A percentile compares a stretch with the other conserved stretches of the same genome.
phyloP scores from a whole-genome alignment of 2,329 filamentous ascomycete species.

The Fusarium xyrophilum region DNA sequence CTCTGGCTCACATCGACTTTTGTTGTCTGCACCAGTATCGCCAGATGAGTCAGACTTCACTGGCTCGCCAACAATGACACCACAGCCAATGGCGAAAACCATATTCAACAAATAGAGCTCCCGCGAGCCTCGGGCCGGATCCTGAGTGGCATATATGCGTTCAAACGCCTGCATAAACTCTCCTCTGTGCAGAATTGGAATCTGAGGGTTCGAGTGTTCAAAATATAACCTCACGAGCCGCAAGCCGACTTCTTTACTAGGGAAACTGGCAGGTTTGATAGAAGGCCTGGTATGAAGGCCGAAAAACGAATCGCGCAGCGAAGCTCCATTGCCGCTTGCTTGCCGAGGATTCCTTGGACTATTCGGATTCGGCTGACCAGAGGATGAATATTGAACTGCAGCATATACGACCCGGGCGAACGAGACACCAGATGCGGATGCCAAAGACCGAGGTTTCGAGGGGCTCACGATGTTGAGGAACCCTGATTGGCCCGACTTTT shows the following conservation, averaged over 20 bases:
- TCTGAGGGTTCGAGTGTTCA: slow-evolving; percentile 94
- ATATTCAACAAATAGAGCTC: slow-evolving; percentile 97
- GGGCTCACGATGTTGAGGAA: slow-evolving; percentile 80
- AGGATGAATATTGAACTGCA: slow-evolving; percentile 78
- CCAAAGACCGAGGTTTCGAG: slow-evolving; percentile 80
- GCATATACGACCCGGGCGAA: slow-evolving; percentile 95
- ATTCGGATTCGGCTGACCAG: slow-evolving; percentile 61
- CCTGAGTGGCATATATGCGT: slow-evolving; percentile 74
- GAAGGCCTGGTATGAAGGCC: slow-evolving; percentile 91
- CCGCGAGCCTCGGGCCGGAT: slow-evolving; percentile 71
- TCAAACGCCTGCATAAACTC: slow-evolving; percentile 93
- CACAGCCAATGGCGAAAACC: slow-evolving; percentile 93
- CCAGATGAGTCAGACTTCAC: slow-evolving; percentile 56
- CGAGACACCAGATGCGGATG: slow-evolving; percentile 87
- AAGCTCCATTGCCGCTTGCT: slow-evolving; percentile 63
- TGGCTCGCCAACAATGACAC: slow-evolving; percentile 80
- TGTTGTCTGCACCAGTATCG: slow-evolving; percentile 39
- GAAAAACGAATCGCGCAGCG: slow-evolving; percentile 95
- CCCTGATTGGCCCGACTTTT: slow-evolving; percentile 46
- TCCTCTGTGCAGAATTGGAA: slow-evolving; percentile 85
- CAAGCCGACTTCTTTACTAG: slow-evolving; percentile 74
- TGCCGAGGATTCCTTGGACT: slow-evolving; percentile 40
- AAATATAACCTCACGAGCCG: slow-evolving; percentile 86
- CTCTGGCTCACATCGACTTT: slow-evolving; percentile 75
- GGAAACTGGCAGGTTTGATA: slow-evolving; percentile 85